Evolutionary conservation across 345 rosid species (phyloP).

Genomic region (Cardamine resedifolia): DNA sequence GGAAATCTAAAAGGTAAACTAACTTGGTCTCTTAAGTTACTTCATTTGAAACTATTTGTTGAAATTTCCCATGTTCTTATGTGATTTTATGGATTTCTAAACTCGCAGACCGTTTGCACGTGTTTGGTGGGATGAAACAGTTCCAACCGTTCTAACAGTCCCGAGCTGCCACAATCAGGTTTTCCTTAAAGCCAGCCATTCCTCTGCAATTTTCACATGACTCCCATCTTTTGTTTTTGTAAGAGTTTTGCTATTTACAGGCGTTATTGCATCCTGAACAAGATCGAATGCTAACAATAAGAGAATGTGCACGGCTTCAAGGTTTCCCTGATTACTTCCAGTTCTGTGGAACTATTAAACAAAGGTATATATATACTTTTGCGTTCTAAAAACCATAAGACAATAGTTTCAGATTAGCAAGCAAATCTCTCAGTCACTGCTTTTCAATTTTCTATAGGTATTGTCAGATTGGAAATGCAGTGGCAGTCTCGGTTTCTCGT

Average conservation of each 20-base stretch:
- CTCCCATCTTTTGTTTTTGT: not conserved
- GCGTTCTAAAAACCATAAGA: not conserved
- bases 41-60: slow-evolving; percentile 6
- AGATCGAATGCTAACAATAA: slow-evolving; percentile 79
- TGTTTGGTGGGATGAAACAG: slow-evolving; percentile 98
- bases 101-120: slow-evolving; percentile 74
- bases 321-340: slow-evolving; percentile 97
- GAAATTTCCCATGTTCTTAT: not conserved
- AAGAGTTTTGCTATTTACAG: slow-evolving; percentile 44
- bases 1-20: slow-evolving; percentile 80
- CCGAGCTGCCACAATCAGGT: slow-evolving; percentile 76
- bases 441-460: slow-evolving; percentile 47
- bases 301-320: slow-evolving; percentile 92
- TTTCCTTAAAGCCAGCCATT: slow-evolving; percentile 5
- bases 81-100: not conserved
- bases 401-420: not conserved
- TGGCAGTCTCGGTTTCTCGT: slow-evolving; percentile 75
- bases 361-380: slow-evolving; percentile 57
- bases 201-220: slow-evolving; percentile 19
- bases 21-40: not conserved
- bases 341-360: slow-evolving; percentile 67
- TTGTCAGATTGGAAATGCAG: slow-evolving; percentile 90
- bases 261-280: slow-evolving; percentile 85
- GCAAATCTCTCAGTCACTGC: not conserved
- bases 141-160: slow-evolving; percentile 70